Evolutionary conservation across 2,329 filamentous ascomycete genomes (phyloP).

Genomic region (Pestalotiopsis sp.): DNA sequence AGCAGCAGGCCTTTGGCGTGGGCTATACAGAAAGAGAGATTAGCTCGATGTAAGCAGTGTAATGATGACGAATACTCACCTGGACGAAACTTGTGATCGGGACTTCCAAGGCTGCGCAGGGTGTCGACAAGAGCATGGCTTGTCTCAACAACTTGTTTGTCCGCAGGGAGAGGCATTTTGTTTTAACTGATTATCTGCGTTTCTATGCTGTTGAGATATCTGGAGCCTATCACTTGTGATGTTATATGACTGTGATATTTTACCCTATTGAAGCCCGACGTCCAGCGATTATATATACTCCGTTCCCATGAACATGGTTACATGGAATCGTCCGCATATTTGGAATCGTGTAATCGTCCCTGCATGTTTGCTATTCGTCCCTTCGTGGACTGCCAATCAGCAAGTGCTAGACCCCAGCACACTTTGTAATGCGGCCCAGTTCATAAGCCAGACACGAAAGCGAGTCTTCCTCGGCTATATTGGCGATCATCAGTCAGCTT

Average conservation of each 20-base stretch:
- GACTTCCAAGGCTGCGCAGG: background rate
- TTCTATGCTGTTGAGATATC: background rate
- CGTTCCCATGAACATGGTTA: no score
- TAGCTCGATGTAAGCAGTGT: background rate
- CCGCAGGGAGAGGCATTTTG: slow-evolving; percentile 7
- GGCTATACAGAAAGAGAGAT: slow-evolving; percentile 34
- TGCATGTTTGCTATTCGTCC: no score
- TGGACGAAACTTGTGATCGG: background rate
- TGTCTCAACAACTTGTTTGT: slow-evolving; percentile 5
- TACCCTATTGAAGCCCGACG: no score
- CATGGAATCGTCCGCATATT: no score
- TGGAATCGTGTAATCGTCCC: no score
- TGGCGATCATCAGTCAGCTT: background rate
- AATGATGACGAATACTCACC: background rate
- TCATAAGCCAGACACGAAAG: background rate
- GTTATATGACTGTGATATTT: no score
- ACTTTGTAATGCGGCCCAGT: background rate
- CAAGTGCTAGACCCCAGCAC: background rate
- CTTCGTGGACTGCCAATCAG: background rate
- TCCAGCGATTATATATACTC: no score
- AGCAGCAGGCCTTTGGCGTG: slow-evolving; percentile 57
- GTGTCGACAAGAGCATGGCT: slow-evolving; percentile 7
- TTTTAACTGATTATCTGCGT: background rate
- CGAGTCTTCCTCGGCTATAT: background rate
- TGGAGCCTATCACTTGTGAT: background rate